Evolutionary conservation across 257 asterid genomes (phyloP), one percentile per base, ranked within the genome.

Genomic region (Osmanthus fragrans): DNA sequence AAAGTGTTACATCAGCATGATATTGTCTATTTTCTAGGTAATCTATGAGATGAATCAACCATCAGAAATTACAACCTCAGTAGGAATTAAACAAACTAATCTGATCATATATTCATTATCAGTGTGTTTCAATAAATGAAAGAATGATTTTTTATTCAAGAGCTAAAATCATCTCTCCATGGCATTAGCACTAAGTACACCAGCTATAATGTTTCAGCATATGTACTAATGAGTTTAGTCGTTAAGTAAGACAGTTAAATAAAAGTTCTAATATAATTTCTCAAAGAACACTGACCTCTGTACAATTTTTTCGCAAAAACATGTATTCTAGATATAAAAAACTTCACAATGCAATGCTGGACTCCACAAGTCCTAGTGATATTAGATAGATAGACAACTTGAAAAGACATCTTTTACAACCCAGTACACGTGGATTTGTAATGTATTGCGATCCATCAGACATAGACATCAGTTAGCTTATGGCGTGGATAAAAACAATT

Each of bases 41-140:
- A 60, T 58, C 33, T 23, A 19, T 37, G n/a, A n/a, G 56, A 30
- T 45, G 56, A 72, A n/a, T 72, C 73, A n/a, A 67, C 74, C 80
- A 60, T 39, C 30, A 36, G 77, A 63, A 56, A 30, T 40, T 18
- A 32, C 19, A 71, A 32, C n/a, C 69, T 42, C 9, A 3, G 5
- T 15, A 7, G 32, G 13, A 69, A 10, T 10, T 25, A 15, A 25
- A 56, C 56, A 27, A n/a, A 19, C 63, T 30, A 71, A 23, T 3
- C 32, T 21, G 67, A 56, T 49, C 60, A 49, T 49, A 56, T 21
- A 49, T 18, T 1, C 60, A 49, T 49, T 49, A 49, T 49, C 19
- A 15, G 8, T 49, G 40, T 37, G 40, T 37, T 37, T 37, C 40
- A 0, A 9, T 37, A 37, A 7, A 6, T 37, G 40, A 37, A 7